A percentile compares a stretch with the other conserved stretches of the same genome.
These are phyloP conservation scores for Leavenworthia alabamica DNA, from an alignment of 345 rosid species.

Conservation along the genomic window DNA sequence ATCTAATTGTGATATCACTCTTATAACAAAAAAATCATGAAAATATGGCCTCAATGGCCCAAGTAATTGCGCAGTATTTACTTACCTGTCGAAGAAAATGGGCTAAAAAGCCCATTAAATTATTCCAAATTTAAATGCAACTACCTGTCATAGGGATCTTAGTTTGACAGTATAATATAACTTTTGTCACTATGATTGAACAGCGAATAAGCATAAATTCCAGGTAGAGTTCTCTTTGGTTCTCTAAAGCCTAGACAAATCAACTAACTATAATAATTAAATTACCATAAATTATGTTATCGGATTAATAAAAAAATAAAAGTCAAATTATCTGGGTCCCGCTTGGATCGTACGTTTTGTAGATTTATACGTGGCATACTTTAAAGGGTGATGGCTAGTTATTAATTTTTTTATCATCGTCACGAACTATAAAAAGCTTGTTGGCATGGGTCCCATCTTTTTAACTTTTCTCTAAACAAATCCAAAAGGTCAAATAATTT, in stretches of 20 bases:
- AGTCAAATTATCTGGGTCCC: constrained; percentile 15
- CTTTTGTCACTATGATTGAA: constrained; percentile 1
- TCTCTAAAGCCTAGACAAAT: constrained; percentile 18
- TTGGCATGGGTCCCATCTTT: constrained; percentile 10
- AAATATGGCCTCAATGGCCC: too few species aligned
- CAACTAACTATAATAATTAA: constrained; percentile 16
- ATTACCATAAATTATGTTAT: not conserved
- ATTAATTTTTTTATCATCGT: too few species aligned
- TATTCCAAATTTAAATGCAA: not conserved
- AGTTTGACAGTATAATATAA: not conserved
- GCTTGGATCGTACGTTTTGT: not conserved
- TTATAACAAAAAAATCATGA: too few species aligned
- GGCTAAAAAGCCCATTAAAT: not conserved
- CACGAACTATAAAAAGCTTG: constrained; percentile 3
- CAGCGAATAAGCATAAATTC: constrained; percentile 17
- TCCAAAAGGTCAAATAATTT: too few species aligned
- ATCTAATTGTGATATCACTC: constrained; percentile 10
- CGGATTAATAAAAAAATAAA: too few species aligned
- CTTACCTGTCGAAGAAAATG: too few species aligned
- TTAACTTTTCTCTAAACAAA: too few species aligned
- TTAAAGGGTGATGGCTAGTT: not conserved
- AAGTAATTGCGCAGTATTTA: too few species aligned
- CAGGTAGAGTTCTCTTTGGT: constrained; percentile 7
- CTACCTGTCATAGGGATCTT: not conserved
- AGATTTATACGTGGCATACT: not conserved